Conservation (phyloP, 2,329 filamentous ascomycete species). For the Thielaviopsis ethacetica region DNA sequence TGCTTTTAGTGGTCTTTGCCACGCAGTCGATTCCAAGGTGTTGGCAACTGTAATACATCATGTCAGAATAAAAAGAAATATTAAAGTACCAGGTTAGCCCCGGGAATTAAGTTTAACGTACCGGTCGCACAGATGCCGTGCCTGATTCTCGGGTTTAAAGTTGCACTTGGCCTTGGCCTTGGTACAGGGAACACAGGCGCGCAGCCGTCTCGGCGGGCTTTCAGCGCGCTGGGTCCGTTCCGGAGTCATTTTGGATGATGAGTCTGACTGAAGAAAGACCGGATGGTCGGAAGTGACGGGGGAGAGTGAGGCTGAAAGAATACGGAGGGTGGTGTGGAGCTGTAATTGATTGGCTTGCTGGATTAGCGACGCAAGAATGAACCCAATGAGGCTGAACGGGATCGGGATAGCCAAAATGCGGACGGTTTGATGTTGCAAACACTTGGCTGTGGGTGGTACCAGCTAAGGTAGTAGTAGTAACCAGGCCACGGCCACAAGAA, state of each 20-base stretch:
- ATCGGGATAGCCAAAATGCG: not conserved
- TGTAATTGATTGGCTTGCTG: not conserved
- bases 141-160: constrained; percentile 11
- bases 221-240: constrained; percentile 1
- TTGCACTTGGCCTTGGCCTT: constrained; percentile 13
- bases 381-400: not conserved
- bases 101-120: not conserved
- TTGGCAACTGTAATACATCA: constrained; percentile 15
- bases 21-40: constrained; percentile 17
- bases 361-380: not conserved
- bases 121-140: constrained; percentile 11
- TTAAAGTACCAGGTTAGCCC: not conserved
- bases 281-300: not conserved
- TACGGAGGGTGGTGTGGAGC: not conserved
- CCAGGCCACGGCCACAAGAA: not conserved
- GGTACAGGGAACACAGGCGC: constrained; percentile 13
- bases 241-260: not conserved
- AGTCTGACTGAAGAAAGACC: not conserved
- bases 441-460: not conserved
- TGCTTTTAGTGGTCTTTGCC: constrained; percentile 17
- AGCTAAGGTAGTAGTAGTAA: not conserved
- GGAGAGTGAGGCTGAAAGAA: not conserved
- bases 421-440: not conserved
- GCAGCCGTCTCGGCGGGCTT: constrained; percentile 13
- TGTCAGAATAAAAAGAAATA: not conserved